phyloP scores from a whole-genome alignment of 345 rosid species.

The Luvunga scandens region DNA sequence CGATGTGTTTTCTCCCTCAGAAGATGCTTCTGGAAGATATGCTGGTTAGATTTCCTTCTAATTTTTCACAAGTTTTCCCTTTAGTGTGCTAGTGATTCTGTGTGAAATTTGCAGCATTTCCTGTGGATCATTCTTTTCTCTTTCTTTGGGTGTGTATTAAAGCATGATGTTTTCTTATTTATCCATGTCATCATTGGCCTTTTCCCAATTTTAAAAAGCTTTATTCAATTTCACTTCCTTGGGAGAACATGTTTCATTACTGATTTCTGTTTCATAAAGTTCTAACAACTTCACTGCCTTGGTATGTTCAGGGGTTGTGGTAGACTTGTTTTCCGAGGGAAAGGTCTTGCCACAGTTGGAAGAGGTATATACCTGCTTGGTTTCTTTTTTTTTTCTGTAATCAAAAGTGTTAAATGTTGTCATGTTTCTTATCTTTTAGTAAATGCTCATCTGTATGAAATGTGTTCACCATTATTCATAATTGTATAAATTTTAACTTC shows the following conservation, averaged over 20 bases:
- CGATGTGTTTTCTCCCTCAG: conserved; percentile 51
- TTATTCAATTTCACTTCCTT: not conserved
- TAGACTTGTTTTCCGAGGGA: conserved; percentile 76
- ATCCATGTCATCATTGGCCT: not conserved
- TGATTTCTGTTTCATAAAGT: not conserved
- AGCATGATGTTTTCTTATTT: not conserved
- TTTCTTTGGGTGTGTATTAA: not conserved
- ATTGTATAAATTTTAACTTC: not conserved
- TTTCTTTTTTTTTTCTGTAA: not conserved
- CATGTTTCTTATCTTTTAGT: not conserved
- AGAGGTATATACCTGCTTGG: conserved; percentile 38
- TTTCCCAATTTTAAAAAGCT: not conserved
- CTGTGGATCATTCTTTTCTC: not conserved
- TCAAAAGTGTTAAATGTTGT: not conserved
- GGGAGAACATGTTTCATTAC: not conserved
- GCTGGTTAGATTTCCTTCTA: conserved; percentile 46
- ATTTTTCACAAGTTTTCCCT: not conserved
- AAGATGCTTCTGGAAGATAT: conserved; percentile 38
- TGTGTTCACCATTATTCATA: not conserved
- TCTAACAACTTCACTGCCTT: not conserved
- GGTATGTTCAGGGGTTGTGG: conserved; percentile 50
- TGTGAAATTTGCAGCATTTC: not conserved
- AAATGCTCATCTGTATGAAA: not conserved
- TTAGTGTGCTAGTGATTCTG: not conserved
- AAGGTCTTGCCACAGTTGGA: conserved; percentile 62